A percentile compares a stretch with the other conserved stretches of the same genome.
Evolutionary conservation across 176 grass and related monocot species (phyloP).

Genomic region (Zea luxurians): DNA sequence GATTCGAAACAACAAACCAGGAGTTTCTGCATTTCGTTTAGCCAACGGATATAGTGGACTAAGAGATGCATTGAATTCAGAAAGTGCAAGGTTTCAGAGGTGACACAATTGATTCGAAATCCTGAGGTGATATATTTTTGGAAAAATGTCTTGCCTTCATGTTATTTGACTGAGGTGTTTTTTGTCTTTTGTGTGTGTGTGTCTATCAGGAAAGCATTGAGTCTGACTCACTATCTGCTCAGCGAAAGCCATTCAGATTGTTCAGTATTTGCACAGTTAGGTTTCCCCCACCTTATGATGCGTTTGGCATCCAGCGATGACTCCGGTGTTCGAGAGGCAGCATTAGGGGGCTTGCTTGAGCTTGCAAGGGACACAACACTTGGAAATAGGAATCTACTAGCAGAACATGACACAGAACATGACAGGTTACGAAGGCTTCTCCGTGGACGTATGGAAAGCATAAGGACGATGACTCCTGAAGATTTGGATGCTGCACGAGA

Average conservation of each 20-base stretch:
- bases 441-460: slow-evolving; percentile 53
- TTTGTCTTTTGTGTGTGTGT: neutral
- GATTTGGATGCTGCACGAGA: slow-evolving; percentile 75
- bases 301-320: slow-evolving; percentile 64
- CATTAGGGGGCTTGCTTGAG: slow-evolving; percentile 70
- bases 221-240: slow-evolving; percentile 67
- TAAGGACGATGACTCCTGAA: slow-evolving; percentile 66
- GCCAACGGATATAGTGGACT: slow-evolving; percentile 79
- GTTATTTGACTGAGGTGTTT: slow-evolving; percentile 9
- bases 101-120: slow-evolving; percentile 22
- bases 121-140: neutral
- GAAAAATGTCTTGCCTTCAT: neutral
- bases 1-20: slow-evolving; percentile 79
- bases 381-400: slow-evolving; percentile 44
- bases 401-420: slow-evolving; percentile 55
- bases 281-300: slow-evolving; percentile 76
- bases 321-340: slow-evolving; percentile 75
- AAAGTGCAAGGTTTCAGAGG: slow-evolving; percentile 79
- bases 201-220: slow-evolving; percentile 81
- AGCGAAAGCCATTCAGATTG: slow-evolving; percentile 71
- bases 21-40: slow-evolving; percentile 71
- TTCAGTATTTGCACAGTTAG: slow-evolving; percentile 57
- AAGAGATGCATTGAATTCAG: slow-evolving; percentile 73
- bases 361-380: slow-evolving; percentile 55
- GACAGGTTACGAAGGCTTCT: slow-evolving; percentile 58